phyloP scores from a whole-genome alignment of 768 basidiomycete genomes.

The Auricularia sp. region DNA sequence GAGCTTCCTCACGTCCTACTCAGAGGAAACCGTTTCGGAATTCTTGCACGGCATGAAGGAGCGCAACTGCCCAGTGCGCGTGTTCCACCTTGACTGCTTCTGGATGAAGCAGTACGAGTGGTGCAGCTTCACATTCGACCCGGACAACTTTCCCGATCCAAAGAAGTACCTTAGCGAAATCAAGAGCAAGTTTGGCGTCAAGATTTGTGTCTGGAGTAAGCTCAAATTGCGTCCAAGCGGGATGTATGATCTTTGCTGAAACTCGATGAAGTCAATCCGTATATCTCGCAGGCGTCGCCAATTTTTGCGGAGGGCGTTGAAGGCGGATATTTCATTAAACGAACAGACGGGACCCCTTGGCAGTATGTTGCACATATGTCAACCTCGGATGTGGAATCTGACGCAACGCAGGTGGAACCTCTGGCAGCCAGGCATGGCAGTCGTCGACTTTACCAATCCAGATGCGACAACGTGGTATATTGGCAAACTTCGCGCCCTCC shows the following conservation, averaged over 20 bases:
- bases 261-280: conserved; percentile 43
- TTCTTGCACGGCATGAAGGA: conserved; percentile 66
- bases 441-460: conserved; percentile 59
- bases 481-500: conserved; percentile 36
- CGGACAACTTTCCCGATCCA: conserved; percentile 67
- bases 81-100: conserved; percentile 71
- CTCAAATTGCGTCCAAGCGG: conserved; percentile 17
- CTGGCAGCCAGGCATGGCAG: conserved; percentile 55
- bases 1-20: conserved; percentile 54
- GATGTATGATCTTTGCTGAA: not conserved
- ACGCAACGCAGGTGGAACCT: conserved; percentile 60
- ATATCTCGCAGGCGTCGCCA: conserved; percentile 58
- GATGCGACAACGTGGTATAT: conserved; percentile 47
- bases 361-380: conserved; percentile 11
- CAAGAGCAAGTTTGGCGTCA: conserved; percentile 52
- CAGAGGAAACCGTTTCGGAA: conserved; percentile 54
- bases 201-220: conserved; percentile 60
- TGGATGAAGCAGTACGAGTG: not conserved
- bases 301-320: conserved; percentile 61
- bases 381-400: not conserved
- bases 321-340: conserved; percentile 62
- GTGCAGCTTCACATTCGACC: conserved; percentile 57
- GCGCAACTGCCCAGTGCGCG: conserved; percentile 51
- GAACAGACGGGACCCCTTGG: conserved; percentile 45
- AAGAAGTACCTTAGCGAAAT: conserved; percentile 45